These are phyloP conservation scores for Cladosporium sp. DNA, from an alignment of 2,329 filamentous ascomycete genomes.

Conservation along the genomic window DNA sequence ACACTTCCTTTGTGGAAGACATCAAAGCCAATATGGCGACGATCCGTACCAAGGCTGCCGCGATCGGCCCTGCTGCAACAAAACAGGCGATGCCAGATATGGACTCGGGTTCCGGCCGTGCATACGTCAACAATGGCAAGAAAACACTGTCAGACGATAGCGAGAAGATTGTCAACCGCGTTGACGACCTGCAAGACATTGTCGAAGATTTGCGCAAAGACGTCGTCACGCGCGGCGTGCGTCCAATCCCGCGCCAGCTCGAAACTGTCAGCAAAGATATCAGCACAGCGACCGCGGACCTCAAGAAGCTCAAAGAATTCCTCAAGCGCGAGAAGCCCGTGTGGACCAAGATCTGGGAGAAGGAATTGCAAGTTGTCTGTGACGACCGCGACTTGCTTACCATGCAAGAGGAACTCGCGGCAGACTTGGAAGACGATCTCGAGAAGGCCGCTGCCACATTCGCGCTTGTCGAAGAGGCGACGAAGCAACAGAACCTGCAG, in stretches of 20 bases:
- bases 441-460: slow-evolving; percentile 95
- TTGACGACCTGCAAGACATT: slow-evolving; percentile 95
- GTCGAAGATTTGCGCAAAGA: slow-evolving; percentile 97
- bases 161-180: slow-evolving; percentile 83
- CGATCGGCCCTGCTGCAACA: slow-evolving; percentile 73
- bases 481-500: slow-evolving; percentile 90
- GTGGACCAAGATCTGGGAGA: slow-evolving; percentile 99
- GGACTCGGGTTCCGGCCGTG: slow-evolving; percentile 76
- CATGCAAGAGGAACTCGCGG: slow-evolving; percentile 91
- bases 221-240: slow-evolving; percentile 87
- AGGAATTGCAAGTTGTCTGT: slow-evolving; percentile 92
- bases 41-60: slow-evolving; percentile 76
- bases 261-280: slow-evolving; percentile 90
- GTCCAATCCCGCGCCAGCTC: slow-evolving; percentile 84
- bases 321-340: slow-evolving; percentile 88
- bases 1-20: slow-evolving; percentile 85
- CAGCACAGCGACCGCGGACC: slow-evolving; percentile 73
- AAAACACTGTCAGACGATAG: slow-evolving; percentile 85
- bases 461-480: slow-evolving; percentile 91
- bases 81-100: slow-evolving; percentile 70
- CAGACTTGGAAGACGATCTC: slow-evolving; percentile 89
- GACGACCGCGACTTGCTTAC: slow-evolving; percentile 92
- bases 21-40: slow-evolving; percentile 83
- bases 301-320: slow-evolving; percentile 93
- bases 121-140: slow-evolving; percentile 82